phyloP scores from a whole-genome alignment of 495 filamentous ascomycete species.

The Neurospora cerealis region DNA sequence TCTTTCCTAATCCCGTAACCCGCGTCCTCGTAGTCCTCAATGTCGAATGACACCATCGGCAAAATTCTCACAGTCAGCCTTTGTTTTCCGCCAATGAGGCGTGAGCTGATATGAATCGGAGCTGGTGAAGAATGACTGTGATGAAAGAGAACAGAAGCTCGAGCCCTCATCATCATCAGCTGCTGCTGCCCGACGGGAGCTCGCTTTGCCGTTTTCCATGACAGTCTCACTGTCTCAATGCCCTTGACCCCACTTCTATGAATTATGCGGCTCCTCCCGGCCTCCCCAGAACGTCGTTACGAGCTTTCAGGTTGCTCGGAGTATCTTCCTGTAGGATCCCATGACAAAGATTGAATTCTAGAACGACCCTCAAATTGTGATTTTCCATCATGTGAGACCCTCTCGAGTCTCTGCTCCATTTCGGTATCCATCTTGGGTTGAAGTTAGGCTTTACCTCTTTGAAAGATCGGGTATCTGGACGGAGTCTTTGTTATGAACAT shows the following conservation, averaged over 20 bases:
- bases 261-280: not conserved
- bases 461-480: not conserved
- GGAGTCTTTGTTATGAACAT: not conserved
- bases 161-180: not conserved
- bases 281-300: not conserved
- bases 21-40: not conserved
- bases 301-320: not conserved
- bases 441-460: not conserved
- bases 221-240: not conserved
- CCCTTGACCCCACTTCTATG: not conserved
- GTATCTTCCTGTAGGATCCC: not conserved
- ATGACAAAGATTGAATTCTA: not conserved
- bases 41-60: not conserved
- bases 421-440: not conserved
- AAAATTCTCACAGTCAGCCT: not conserved
- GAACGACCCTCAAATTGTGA: not conserved
- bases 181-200: not conserved
- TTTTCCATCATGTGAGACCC: not conserved
- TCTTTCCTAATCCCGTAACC: not conserved
- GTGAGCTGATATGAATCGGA: not conserved
- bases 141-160: not conserved
- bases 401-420: not conserved
- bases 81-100: not conserved
- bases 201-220: not conserved
- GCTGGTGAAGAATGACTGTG: no score